Conservation (phyloP, 2,329 filamentous ascomycete genomes). For the Neurospora crassa region DNA sequence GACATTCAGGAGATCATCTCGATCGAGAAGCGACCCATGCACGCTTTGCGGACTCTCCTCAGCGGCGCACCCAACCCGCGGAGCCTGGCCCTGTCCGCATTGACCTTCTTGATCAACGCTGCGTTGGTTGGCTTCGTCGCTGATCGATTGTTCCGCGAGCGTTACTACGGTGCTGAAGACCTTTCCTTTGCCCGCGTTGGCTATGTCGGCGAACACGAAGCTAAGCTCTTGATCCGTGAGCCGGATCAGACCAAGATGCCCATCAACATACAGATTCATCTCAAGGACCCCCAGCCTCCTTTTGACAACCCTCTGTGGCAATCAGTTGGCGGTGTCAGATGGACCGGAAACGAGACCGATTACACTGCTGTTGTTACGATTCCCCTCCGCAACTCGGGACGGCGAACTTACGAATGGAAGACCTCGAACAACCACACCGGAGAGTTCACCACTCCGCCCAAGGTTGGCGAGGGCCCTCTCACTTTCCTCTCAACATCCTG, state of each 20-base stretch:
- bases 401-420: conserved; percentile 71
- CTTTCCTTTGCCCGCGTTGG: conserved; percentile 81
- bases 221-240: conserved; percentile 76
- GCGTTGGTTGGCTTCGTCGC: conserved; percentile 57
- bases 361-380: conserved; percentile 67
- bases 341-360: conserved; percentile 68
- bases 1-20: conserved; percentile 54
- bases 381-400: conserved; percentile 51
- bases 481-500: conserved; percentile 91
- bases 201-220: conserved; percentile 72
- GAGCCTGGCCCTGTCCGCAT: conserved; percentile 54
- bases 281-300: conserved; percentile 39
- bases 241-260: conserved; percentile 68
- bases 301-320: conserved; percentile 57
- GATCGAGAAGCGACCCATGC: conserved; percentile 45
- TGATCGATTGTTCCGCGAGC: conserved; percentile 70
- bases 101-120: conserved; percentile 65
- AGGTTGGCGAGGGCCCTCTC: conserved; percentile 62
- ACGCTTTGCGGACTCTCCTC: conserved; percentile 56
- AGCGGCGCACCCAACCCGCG: conserved; percentile 66
- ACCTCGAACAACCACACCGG: conserved; percentile 83
- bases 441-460: conserved; percentile 69
- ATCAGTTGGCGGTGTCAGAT: conserved; percentile 51
- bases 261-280: conserved; percentile 57
- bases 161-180: conserved; percentile 61